These are phyloP conservation scores for Daldinia eschscholtzii DNA, from an alignment of 2,329 filamentous ascomycete genomes.

Conservation along the genomic window DNA sequence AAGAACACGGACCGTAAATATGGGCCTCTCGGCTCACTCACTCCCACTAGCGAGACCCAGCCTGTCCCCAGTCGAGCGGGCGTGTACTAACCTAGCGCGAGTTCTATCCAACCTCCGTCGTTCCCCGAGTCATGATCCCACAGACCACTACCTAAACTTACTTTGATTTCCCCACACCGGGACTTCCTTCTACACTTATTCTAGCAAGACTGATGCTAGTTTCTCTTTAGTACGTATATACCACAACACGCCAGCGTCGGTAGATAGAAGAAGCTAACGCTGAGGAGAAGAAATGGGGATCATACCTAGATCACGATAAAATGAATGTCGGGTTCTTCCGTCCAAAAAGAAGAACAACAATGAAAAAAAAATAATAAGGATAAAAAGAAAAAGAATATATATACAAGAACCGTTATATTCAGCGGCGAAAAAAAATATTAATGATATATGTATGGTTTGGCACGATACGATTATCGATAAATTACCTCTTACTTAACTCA, in stretches of 20 bases:
- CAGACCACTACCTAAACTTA: neutral
- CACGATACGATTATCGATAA: slow-evolving; percentile 30
- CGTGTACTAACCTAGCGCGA: slow-evolving; percentile 44
- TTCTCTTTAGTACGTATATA: neutral
- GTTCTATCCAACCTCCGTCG: neutral
- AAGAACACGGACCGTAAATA: slow-evolving; percentile 46
- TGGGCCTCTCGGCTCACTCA: slow-evolving; percentile 31
- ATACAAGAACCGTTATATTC: slow-evolving; percentile 18
- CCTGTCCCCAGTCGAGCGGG: slow-evolving; percentile 39
- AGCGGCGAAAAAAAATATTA: slow-evolving; percentile 18
- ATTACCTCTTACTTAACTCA: slow-evolving; percentile 14
- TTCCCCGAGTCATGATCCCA: neutral
- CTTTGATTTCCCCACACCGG: neutral
- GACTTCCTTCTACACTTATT: neutral
- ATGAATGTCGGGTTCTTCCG: neutral
- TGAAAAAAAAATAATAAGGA: neutral
- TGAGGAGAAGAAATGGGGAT: neutral
- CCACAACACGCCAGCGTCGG: neutral
- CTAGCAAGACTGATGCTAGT: neutral
- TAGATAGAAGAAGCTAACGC: neutral
- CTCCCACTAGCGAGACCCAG: slow-evolving; percentile 37
- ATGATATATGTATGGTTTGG: slow-evolving; percentile 34
- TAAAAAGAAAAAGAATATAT: neutral
- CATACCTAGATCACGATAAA: neutral
- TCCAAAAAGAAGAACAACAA: neutral